Base-by-base conservation (phyloP, 805 yeast species). In the Kuraishia cidri region DNA sequence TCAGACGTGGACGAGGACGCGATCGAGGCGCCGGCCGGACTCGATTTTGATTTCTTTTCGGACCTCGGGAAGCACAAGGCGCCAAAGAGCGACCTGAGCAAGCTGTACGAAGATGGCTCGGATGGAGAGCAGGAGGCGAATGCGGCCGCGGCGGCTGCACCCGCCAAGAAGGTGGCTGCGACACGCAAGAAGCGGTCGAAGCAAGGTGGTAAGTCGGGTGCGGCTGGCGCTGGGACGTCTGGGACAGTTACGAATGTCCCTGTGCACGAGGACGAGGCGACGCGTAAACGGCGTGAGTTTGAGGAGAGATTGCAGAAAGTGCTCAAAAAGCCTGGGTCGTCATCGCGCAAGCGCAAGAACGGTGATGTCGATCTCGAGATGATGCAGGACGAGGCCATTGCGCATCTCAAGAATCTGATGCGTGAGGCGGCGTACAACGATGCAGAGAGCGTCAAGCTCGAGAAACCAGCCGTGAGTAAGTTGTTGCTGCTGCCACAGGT, bases 331-430 rank as follows among this genome's bases (percentile, higher is more conserved):
- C n/a, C n/a, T n/a, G n/a, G n/a, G n/a, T 67, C 64, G 32, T 70
- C 79, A 14, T 67, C 70, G 13, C 69, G 70, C 40, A 68, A 79
- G 37, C 75, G 81, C 46, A 74, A 70, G 47, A 75, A 81, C 31
- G 90, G 83, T 46, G 97, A 92, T 46, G 95, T 86, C 50, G 98
- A 92, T 59, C 62, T 92, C 43, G 97, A 94, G 53, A 79, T 86
- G 48, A 81, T 85, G 79, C 94, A 88, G 53, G 99, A 92, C 64
- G 97, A 88, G 50, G 72, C 74, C 38, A 84, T 92, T 42, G 76
- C 85, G 33, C 69, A 70, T 39, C 66, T 92, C 44, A 84, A 94
- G 43, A 87, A 81, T 46, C 75, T 75, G 56, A 92, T 92, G 99
- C 83, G 87, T 47, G 72, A 76, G 42, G 90, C 87, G 4, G 94